These are phyloP conservation scores for Tetracentron sinense DNA, from an alignment of 164 flowering plant species.

Conservation along the genomic window DNA sequence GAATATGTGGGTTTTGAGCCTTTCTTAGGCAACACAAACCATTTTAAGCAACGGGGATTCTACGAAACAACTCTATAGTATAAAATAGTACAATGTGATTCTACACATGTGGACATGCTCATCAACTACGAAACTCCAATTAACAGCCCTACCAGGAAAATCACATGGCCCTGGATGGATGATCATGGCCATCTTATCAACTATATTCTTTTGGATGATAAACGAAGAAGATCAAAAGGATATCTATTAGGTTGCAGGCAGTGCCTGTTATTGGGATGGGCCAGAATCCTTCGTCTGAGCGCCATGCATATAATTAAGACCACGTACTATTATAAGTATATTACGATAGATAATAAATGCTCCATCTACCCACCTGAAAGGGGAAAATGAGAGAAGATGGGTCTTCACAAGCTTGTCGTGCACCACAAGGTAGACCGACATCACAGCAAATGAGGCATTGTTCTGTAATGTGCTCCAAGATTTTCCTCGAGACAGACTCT, in stretches of 20 bases:
- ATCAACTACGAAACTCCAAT: background rate
- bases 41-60: background rate
- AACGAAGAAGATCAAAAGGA: background rate
- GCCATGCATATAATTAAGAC: background rate
- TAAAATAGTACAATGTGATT: background rate
- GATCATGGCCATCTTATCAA: background rate
- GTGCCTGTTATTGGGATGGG: background rate
- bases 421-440: constrained; percentile 78
- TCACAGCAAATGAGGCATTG: constrained; percentile 92
- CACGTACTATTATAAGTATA: background rate
- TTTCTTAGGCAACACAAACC: background rate
- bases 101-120: background rate
- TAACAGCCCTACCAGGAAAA: background rate
- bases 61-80: background rate
- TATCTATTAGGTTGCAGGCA: background rate
- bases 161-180: background rate
- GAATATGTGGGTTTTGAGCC: background rate
- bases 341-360: background rate
- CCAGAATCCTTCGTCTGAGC: background rate
- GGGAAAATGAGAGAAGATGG: constrained; percentile 89
- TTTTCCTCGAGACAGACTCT: constrained; percentile 71
- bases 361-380: constrained; percentile 60
- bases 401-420: constrained; percentile 78
- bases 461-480: constrained; percentile 80
- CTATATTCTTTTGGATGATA: background rate